Conservation (phyloP, 192 early-diverging fungal species). For the Entrophospora sp. region DNA sequence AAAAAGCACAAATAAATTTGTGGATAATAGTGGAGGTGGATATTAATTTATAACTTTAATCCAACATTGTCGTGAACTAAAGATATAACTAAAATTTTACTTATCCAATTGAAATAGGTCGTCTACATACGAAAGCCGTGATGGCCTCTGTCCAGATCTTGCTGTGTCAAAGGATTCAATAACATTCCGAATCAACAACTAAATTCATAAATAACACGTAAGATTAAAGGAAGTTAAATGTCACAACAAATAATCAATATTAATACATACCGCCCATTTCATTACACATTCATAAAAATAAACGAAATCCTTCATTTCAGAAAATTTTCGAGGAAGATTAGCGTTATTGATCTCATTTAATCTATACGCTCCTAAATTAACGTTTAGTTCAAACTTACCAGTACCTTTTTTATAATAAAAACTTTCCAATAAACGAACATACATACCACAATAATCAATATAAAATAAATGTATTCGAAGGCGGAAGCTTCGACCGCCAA, state of each 20-base stretch:
- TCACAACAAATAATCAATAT: slow-evolving; percentile 7
- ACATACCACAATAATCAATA: slow-evolving; percentile 14
- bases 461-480: slow-evolving; percentile 9
- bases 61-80: no score
- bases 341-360: slow-evolving; percentile 17
- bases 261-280: slow-evolving; percentile 18
- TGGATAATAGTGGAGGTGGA: no score
- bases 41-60: no score
- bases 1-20: no score
- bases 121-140: no score
- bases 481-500: slow-evolving; percentile 13
- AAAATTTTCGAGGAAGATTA: slow-evolving; percentile 19
- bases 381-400: background rate
- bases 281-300: slow-evolving; percentile 20
- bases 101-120: no score
- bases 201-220: slow-evolving; percentile 18
- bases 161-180: slow-evolving; percentile 17
- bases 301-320: no score
- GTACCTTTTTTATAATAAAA: slow-evolving; percentile 8
- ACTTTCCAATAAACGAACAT: background rate
- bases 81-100: no score
- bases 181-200: slow-evolving; percentile 16
- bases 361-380: slow-evolving; percentile 14
- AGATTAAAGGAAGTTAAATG: slow-evolving; percentile 18
- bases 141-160: slow-evolving; percentile 8